Percentiles rank a stretch among this genome's conserved stretches.
These are phyloP conservation scores for Penicillium sp. DNA, from an alignment of 2,329 filamentous ascomycete species.

Conservation along the genomic window DNA sequence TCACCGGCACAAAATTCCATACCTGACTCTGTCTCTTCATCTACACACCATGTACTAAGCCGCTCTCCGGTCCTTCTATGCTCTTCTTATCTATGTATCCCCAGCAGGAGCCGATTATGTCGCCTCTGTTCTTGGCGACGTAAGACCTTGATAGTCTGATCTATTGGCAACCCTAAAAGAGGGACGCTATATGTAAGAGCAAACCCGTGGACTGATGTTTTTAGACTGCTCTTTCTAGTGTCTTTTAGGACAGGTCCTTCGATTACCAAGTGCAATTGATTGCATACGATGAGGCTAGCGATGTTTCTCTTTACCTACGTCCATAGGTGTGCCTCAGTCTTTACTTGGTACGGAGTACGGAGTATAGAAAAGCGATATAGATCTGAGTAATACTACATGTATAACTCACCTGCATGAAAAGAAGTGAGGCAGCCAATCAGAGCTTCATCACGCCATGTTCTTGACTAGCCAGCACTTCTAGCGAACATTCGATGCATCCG, in stretches of 20 bases:
- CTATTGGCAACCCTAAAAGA: background rate
- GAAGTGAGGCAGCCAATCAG: constrained; percentile 4
- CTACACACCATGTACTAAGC: background rate
- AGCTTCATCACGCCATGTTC: background rate
- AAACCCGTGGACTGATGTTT: background rate
- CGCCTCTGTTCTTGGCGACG: background rate
- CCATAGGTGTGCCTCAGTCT: background rate
- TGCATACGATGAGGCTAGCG: too few species aligned
- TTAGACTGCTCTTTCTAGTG: background rate
- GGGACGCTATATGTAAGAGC: background rate
- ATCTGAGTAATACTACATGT: constrained; percentile 3
- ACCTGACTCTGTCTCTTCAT: background rate
- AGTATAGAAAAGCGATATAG: background rate
- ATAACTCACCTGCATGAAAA: background rate
- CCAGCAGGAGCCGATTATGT: background rate
- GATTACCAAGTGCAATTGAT: background rate
- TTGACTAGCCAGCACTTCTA: background rate
- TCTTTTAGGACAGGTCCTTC: too few species aligned
- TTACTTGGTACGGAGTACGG: too few species aligned
- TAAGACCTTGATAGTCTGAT: background rate
- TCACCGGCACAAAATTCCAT: background rate
- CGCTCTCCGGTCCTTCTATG: background rate
- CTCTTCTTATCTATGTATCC: background rate
- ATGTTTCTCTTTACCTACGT: background rate
- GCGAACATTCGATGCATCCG: constrained; percentile 4